Base-by-base conservation (phyloP, 1,284 basidiomycete species). In the Fereydounia khargensis region DNA sequence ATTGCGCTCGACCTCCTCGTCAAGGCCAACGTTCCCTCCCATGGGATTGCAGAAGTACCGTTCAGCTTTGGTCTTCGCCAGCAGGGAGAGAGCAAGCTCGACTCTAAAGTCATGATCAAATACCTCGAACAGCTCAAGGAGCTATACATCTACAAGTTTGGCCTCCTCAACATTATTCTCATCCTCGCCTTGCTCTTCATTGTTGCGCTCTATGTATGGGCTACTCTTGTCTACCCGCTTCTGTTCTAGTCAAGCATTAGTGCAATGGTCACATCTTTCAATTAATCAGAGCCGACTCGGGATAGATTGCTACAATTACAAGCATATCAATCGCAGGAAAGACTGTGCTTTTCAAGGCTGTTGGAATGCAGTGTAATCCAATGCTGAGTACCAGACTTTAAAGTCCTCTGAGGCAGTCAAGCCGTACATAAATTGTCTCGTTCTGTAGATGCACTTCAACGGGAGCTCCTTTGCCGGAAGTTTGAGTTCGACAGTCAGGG, bases 81-180 rank as follows among this genome's bases (percentile, higher is more conserved):
- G 10, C 40, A 62, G 21, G 59, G 59, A 1, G 59, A 62, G 47
- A 44, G 40, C 38, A 62, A 62, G 27, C 32, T 62, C 24, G 54
- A 56, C 31, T 44, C 43, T 2, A 62, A 62, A 25, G 59, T 62
- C 43, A 62, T 62, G 59, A 31, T 62, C 30, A 62, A 62, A 35
- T 62, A 62, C 35, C 22, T 62, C 22, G 42, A 49, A 17, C 59
- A 62, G 35, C 34, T 62, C 35, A 40, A 18, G 2, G 59, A 62
- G 27, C 30, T 62, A 34, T 62, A 62, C 39, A 37, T 40, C 34
- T 57, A 47, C 38, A 57, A 48, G 31, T 62, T 57, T 27, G 59
- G 59, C 1, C 42, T 35, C 2, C 0, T 45, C 25, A 47, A 47
- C 13, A 10, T 53, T 4, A 13, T 57, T 20, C 18, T 62, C 10